phyloP scores from a whole-genome alignment of 2,329 filamentous ascomycete genomes.

The Lachnellula hyalina region DNA sequence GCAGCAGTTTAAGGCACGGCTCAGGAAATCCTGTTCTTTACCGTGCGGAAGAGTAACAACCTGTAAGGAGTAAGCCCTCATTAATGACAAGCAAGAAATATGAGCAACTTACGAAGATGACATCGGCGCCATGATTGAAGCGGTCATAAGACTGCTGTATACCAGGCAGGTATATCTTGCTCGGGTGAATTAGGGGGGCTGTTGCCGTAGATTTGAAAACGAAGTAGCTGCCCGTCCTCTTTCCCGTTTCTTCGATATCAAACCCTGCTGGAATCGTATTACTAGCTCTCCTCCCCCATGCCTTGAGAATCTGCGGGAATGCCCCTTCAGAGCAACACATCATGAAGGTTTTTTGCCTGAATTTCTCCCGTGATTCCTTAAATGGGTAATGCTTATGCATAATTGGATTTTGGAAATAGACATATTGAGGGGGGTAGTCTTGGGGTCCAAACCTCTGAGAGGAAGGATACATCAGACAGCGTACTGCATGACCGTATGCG shows the following conservation, averaged over 20 bases:
- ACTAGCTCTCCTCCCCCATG: constrained; percentile 15
- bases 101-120: constrained; percentile 21
- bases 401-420: constrained; percentile 7
- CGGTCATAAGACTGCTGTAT: not conserved
- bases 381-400: not conserved
- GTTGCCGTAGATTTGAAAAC: constrained; percentile 21
- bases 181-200: not conserved
- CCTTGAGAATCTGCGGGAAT: constrained; percentile 18
- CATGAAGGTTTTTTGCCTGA: constrained; percentile 23
- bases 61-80: constrained; percentile 7
- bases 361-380: constrained; percentile 12
- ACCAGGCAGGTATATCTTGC: not conserved
- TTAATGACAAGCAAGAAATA: not conserved
- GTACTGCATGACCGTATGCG: constrained; percentile 15
- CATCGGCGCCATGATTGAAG: constrained; percentile 14
- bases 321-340: constrained; percentile 20
- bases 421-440: constrained; percentile 2
- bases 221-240: constrained; percentile 23
- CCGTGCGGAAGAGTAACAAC: constrained; percentile 16
- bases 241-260: constrained; percentile 6
- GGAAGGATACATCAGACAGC: constrained; percentile 12
- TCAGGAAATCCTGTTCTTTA: constrained; percentile 11
- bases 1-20: constrained; percentile 19
- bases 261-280: not conserved
- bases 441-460: not conserved